Conservation (phyloP, 305 asterid genomes). For the Solanum hybrid region DNA sequence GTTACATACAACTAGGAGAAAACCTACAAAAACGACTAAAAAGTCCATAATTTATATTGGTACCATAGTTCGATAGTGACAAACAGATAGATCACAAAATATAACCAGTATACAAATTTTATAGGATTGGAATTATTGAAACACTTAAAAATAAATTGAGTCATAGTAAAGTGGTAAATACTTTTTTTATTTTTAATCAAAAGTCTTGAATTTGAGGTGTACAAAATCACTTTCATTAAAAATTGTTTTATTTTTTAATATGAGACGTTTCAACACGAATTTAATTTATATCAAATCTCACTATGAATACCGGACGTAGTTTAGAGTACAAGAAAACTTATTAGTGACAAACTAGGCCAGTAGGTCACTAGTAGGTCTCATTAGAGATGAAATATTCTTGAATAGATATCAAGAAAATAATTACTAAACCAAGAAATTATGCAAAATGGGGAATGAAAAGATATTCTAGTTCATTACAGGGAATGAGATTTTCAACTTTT, state of each 20-base stretch:
- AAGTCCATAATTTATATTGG: background rate
- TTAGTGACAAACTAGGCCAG: background rate
- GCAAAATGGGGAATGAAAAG: background rate
- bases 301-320: background rate
- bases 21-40: constrained; percentile 5
- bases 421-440: background rate
- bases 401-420: no score
- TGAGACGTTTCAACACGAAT: background rate
- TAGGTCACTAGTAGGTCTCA: background rate
- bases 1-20: constrained; percentile 7
- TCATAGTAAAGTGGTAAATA: no score
- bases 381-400: background rate
- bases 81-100: background rate
- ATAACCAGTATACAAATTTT: background rate
- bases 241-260: rapidly evolving
- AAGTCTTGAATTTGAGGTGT: background rate
- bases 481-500: background rate
- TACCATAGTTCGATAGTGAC: background rate
- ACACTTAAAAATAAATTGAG: background rate
- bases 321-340: no score
- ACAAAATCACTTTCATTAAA: background rate
- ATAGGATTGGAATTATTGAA: background rate
- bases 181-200: background rate
- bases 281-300: background rate
- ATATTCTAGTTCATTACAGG: background rate